Evolutionary conservation across 1,139 yeast species (phyloP).

Genomic region (Candida sojae): DNA sequence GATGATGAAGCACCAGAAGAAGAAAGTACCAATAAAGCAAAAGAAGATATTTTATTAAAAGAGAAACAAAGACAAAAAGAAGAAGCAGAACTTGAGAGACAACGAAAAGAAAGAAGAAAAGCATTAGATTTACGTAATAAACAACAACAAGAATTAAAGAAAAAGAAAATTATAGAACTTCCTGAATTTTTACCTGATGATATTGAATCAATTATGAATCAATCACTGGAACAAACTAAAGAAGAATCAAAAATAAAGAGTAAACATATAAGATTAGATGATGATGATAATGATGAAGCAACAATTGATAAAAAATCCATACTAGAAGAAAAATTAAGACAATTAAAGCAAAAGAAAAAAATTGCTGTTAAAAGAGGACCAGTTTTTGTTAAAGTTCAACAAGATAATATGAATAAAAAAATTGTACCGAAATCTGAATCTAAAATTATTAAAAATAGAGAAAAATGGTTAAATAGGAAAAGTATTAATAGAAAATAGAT

Average conservation of each 20-base stretch:
- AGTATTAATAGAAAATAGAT: conserved; percentile 40
- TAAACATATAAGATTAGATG: conserved; percentile 43
- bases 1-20: conserved; percentile 55
- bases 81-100: conserved; percentile 33
- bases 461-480: conserved; percentile 64
- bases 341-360: conserved; percentile 39
- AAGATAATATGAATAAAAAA: conserved; percentile 26
- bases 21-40: conserved; percentile 36
- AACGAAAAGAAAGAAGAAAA: conserved; percentile 52
- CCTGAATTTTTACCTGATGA: conserved; percentile 57
- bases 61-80: conserved; percentile 35
- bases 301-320: conserved; percentile 22
- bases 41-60: conserved; percentile 31
- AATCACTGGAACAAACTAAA: conserved; percentile 10
- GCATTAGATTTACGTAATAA: conserved; percentile 47
- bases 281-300: conserved; percentile 36
- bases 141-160: conserved; percentile 45
- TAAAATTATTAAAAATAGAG: conserved; percentile 43
- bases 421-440: conserved; percentile 50
- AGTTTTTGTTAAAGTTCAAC: conserved; percentile 52
- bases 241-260: conserved; percentile 13
- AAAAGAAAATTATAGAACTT: conserved; percentile 25
- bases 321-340: conserved; percentile 19
- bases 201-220: conserved; percentile 33
- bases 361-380: conserved; percentile 55